A percentile compares a stretch with the other conserved stretches of the same genome.
phyloP scores from a whole-genome alignment of 371 early-diverging fungal genomes.

The Lichtheimia hyalospora region DNA sequence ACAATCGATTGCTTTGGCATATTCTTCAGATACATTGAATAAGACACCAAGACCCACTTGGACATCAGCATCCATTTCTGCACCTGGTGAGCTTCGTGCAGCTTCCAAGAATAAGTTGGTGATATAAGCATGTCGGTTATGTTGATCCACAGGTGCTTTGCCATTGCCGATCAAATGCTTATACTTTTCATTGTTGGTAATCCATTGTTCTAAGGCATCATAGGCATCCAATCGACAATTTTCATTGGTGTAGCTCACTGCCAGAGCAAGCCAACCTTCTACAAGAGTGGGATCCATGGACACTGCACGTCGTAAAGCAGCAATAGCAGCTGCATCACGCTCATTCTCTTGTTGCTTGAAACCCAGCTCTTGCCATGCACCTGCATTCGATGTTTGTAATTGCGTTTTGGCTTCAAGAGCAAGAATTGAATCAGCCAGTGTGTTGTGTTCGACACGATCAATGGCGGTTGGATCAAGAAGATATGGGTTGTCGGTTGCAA shows the following conservation, averaged over 20 bases:
- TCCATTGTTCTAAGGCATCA: conserved; percentile 87
- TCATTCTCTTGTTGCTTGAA: conserved; percentile 95
- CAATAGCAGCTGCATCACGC: conserved; percentile 88
- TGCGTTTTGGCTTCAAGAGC: conserved; percentile 93
- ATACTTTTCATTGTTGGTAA: conserved; percentile 74
- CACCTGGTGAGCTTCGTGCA: conserved; percentile 68
- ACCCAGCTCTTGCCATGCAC: conserved; percentile 87
- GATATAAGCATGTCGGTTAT: conserved; percentile 64
- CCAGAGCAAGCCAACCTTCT: conserved; percentile 83
- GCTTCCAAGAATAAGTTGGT: conserved; percentile 81
- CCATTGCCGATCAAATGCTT: conserved; percentile 21
- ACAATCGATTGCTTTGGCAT: conserved; percentile 94
- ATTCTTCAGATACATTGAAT: conserved; percentile 89
- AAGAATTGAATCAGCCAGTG: conserved; percentile 83
- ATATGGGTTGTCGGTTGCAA: conserved; percentile 81
- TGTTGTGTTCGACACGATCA: conserved; percentile 46
- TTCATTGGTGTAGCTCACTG: conserved; percentile 96
- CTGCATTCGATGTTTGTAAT: conserved; percentile 74
- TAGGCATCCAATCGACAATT: conserved; percentile 82
- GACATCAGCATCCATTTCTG: conserved; percentile 85
- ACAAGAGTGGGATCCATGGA: conserved; percentile 67
- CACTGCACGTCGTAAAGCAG: conserved; percentile 82
- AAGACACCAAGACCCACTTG: conserved; percentile 94
- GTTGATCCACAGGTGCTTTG: conserved; percentile 11
- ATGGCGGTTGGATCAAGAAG: conserved; percentile 45